Evolutionary conservation across 2,329 filamentous ascomycete species (phyloP), one percentile per base, ranked within the genome.

Genomic region (Exophiala bonariae): DNA sequence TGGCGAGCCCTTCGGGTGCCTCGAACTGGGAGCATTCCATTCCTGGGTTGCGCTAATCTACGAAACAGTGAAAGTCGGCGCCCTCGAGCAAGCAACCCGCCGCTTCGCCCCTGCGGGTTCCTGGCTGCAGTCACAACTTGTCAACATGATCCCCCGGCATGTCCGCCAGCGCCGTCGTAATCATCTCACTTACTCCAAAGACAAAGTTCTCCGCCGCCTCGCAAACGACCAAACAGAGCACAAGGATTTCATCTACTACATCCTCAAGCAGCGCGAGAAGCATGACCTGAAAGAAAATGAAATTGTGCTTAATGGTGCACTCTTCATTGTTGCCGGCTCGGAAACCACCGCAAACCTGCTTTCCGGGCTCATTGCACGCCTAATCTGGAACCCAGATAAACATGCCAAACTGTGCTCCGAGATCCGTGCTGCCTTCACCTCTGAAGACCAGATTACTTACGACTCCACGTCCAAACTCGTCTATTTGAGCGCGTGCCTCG

Each of bases 401-500:
- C 56, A 61, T 28, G 30, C 38, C 1, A 56, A 54, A 11, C 32
- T 66, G 9, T 35, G 57, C 2, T 3, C 26, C 4, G 65, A 66
- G 38, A 59, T 67, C 6, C 58, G 63, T 7, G 42, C 26, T 3
- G 23, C 54, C 4, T 64, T 66, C 41, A 31, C 26, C 5, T 20
- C 36, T 42, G 50, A 61, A 50, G 36, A 59, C 33, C 41, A 57
- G 10, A 72, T 74, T 52, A 46, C 39, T 5, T 52, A 59, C 4
- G 41, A 47, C 13, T 45, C 55, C 1, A 58, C 64, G 3, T 68
- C 68, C 30, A 52, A 57, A 31, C 58, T 76, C 7, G 56, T 61
- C 1, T 77, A 76, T 51, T 59, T 78, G 2, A 63, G 64, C 4
- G 75, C 73, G 3, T 69, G 66, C 47, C 66, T 78, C 19, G 67